These are phyloP conservation scores for Phialemoniopsis sp. DNA, from an alignment of 2,329 filamentous ascomycete species.

Conservation along the genomic window DNA sequence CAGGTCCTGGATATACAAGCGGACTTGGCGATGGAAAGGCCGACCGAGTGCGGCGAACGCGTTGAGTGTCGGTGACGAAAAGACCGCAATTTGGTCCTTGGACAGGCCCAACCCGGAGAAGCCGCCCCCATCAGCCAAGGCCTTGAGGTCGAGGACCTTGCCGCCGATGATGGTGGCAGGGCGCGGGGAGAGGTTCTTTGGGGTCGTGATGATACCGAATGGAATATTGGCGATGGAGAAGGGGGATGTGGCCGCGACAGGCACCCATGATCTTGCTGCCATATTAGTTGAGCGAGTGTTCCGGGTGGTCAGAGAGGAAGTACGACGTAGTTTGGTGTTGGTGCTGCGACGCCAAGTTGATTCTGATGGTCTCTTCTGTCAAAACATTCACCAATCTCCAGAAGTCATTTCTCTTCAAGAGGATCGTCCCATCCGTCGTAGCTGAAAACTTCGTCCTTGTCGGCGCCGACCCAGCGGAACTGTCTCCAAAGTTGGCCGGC, in stretches of 20 bases:
- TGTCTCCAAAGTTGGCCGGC: too few species aligned
- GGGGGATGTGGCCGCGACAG: conserved; percentile 27
- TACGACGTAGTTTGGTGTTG: too few species aligned
- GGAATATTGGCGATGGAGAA: conserved; percentile 81
- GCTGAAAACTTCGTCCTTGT: too few species aligned
- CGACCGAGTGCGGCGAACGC: conserved; percentile 68
- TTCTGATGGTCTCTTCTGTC: too few species aligned
- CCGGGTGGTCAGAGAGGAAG: too few species aligned
- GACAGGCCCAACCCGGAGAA: conserved; percentile 20
- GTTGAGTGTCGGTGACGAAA: conserved; percentile 56
- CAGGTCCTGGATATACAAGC: conserved; percentile 63
- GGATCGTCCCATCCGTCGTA: too few species aligned
- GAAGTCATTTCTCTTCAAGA: too few species aligned
- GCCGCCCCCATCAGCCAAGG: conserved; percentile 45
- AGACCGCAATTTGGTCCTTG: conserved; percentile 11
- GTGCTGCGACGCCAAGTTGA: too few species aligned
- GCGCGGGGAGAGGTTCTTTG: conserved; percentile 49
- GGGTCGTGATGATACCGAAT: conserved; percentile 74
- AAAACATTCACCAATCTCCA: too few species aligned
- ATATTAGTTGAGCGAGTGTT: too few species aligned
- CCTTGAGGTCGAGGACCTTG: conserved; percentile 64
- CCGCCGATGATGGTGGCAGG: conserved; percentile 70
- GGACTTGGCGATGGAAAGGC: conserved; percentile 64
- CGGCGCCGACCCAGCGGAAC: too few species aligned
- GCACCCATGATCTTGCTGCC: conserved; percentile 26